Evolutionary conservation across 2,329 filamentous ascomycete species (phyloP).

Genomic region (Stagonosporopsis chrysanthemi): DNA sequence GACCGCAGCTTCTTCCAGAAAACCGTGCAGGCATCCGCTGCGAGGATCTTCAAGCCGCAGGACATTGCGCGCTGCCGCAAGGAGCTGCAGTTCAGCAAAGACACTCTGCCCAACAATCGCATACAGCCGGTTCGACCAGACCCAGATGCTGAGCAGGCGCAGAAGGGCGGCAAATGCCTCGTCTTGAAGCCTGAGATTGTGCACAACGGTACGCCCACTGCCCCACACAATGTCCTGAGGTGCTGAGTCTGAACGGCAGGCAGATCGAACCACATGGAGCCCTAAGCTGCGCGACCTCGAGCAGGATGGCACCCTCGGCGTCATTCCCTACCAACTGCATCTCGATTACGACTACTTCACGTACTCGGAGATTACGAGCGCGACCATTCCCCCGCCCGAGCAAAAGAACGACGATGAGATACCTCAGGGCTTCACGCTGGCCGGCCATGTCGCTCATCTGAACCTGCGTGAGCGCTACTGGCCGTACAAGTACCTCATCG

Average conservation of each 20-base stretch:
- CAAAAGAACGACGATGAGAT: slow-evolving; percentile 80
- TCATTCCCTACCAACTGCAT: slow-evolving; percentile 77
- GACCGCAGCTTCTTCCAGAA: slow-evolving; percentile 85
- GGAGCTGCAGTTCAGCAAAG: slow-evolving; percentile 68
- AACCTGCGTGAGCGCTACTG: slow-evolving; percentile 86
- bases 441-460: slow-evolving; percentile 92
- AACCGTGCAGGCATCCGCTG: slow-evolving; percentile 78
- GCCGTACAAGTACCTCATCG: slow-evolving; percentile 86
- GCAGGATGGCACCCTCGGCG: slow-evolving; percentile 69
- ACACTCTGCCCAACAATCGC: slow-evolving; percentile 71
- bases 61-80: slow-evolving; percentile 77
- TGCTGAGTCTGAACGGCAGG: slow-evolving; percentile 50
- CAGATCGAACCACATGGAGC: slow-evolving; percentile 80
- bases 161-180: slow-evolving; percentile 54
- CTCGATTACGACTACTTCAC: slow-evolving; percentile 88
- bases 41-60: slow-evolving; percentile 75
- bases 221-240: slow-evolving; percentile 20
- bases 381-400: slow-evolving; percentile 74
- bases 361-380: slow-evolving; percentile 82
- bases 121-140: slow-evolving; percentile 67
- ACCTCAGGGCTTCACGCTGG: slow-evolving; percentile 84
- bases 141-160: slow-evolving; percentile 66
- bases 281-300: slow-evolving; percentile 72
- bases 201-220: slow-evolving; percentile 44
- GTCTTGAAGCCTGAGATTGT: slow-evolving; percentile 55